Conservation (phyloP, 257 asterid species). For the Ilex asprella region DNA sequence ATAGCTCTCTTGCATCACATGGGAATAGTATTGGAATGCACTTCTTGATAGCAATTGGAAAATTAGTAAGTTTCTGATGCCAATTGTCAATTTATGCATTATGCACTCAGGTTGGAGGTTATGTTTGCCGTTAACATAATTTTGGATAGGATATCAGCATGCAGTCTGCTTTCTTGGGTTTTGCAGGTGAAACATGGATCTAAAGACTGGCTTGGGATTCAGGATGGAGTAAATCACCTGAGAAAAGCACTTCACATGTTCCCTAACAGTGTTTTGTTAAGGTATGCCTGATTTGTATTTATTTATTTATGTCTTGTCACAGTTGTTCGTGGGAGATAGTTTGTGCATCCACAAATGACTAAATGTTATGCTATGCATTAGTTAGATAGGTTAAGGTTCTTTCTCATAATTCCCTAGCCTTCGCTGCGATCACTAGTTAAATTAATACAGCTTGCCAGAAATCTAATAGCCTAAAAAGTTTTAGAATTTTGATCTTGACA, state of each 20-base stretch:
- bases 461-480: no score
- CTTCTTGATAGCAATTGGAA: conserved; percentile 53
- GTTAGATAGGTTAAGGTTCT: no score
- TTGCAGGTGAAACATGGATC: conserved; percentile 64
- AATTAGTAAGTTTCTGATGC: conserved; percentile 56
- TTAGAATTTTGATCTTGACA: no score
- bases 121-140: neutral
- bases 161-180: conserved; percentile 14
- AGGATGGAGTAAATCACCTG: conserved; percentile 65
- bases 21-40: conserved; percentile 69
- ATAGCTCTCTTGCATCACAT: conserved; percentile 42
- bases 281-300: conserved; percentile 31
- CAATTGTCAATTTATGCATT: conserved; percentile 6
- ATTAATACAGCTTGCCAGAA: no score
- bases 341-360: no score
- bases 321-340: no score
- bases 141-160: neutral
- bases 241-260: conserved; percentile 79
- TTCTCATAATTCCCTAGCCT: no score
- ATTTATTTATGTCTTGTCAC: no score
- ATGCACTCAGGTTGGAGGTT: neutral
- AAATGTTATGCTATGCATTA: no score
- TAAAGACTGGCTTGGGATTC: conserved; percentile 47
- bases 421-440: no score
- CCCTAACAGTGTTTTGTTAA: conserved; percentile 67